Percentiles rank a stretch among this genome's conserved stretches.
Conservation (phyloP, 2,329 filamentous ascomycete species). For the Thelonectria blattea region DNA sequence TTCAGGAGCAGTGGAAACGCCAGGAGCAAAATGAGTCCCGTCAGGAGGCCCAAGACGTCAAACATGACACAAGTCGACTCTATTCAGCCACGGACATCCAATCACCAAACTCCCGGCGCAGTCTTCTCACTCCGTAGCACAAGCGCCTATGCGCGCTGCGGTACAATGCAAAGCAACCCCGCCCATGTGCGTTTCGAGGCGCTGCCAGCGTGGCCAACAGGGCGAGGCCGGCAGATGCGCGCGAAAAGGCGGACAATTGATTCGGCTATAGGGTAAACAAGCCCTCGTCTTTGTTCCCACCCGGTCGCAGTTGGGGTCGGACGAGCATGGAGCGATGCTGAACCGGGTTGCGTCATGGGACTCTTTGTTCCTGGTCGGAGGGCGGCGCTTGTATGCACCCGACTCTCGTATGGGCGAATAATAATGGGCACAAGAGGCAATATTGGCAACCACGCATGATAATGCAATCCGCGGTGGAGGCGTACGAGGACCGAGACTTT, state of each 20-base stretch:
- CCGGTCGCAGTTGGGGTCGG: conserved; percentile 27
- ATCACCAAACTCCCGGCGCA: conserved; percentile 4
- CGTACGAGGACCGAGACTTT: background rate
- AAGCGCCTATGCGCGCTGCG: conserved; percentile 27
- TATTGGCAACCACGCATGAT: conserved; percentile 19
- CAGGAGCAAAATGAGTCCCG: background rate
- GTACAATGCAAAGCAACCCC: conserved; percentile 22
- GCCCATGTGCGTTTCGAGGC: conserved; percentile 26
- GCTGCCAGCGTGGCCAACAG: conserved; percentile 34
- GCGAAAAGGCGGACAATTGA: conserved; percentile 14
- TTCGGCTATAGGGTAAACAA: conserved; percentile 34
- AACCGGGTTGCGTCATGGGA: conserved; percentile 34
- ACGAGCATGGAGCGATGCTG: conserved; percentile 31
- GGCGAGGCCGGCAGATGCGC: conserved; percentile 31
- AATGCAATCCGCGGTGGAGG: conserved; percentile 18
- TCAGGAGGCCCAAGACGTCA: background rate
- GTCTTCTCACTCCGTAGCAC: conserved; percentile 19
- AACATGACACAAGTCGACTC: background rate
- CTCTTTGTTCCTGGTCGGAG: conserved; percentile 25
- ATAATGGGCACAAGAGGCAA: background rate
- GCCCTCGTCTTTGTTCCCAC: conserved; percentile 26
- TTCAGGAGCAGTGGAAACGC: background rate
- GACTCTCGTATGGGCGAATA: conserved; percentile 8
- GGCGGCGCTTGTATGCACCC: conserved; percentile 29
- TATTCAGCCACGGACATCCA: conserved; percentile 26